Conservation (phyloP, 768 basidiomycete species). For the Leccinum broughii region DNA sequence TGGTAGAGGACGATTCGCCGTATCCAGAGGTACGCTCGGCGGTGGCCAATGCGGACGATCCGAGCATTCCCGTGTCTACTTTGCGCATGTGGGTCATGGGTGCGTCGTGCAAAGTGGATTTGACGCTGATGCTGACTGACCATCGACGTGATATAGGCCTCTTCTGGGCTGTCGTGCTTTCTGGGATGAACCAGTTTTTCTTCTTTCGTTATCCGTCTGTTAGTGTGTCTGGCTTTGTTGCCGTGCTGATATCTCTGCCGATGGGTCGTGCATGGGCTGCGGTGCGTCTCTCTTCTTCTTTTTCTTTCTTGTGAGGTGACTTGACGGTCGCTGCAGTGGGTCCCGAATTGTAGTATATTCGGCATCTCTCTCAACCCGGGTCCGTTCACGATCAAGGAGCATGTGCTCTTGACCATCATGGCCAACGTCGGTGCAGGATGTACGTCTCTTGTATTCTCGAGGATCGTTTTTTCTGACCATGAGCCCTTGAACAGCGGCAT, state of each 20-base stretch:
- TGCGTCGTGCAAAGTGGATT: not conserved
- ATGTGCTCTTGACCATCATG: conserved; percentile 69
- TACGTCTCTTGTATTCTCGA: conserved; percentile 18
- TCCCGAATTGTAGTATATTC: conserved; percentile 54
- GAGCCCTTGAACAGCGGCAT: conserved; percentile 38
- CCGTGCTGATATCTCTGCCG: conserved; percentile 70
- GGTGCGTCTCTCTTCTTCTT: conserved; percentile 13
- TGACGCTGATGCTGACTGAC: not conserved
- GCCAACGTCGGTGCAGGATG: conserved; percentile 43
- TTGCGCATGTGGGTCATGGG: conserved; percentile 64
- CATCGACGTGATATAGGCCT: conserved; percentile 25
- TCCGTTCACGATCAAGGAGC: conserved; percentile 74
- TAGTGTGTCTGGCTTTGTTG: conserved; percentile 49
- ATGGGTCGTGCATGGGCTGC: conserved; percentile 63
- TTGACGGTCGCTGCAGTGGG: conserved; percentile 30
- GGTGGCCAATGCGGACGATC: conserved; percentile 73
- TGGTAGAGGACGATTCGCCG: conserved; percentile 70
- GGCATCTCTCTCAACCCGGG: conserved; percentile 72
- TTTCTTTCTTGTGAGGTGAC: no score
- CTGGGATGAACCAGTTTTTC: conserved; percentile 80
- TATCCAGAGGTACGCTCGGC: conserved; percentile 83
- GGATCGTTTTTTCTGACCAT: not conserved
- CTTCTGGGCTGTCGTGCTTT: conserved; percentile 57
- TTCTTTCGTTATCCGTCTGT: conserved; percentile 64
- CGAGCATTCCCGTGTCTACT: conserved; percentile 57